These are phyloP conservation scores for Yamadazyma kanchanaburiensis DNA, from an alignment of 1,139 yeast species.

Conservation along the genomic window DNA sequence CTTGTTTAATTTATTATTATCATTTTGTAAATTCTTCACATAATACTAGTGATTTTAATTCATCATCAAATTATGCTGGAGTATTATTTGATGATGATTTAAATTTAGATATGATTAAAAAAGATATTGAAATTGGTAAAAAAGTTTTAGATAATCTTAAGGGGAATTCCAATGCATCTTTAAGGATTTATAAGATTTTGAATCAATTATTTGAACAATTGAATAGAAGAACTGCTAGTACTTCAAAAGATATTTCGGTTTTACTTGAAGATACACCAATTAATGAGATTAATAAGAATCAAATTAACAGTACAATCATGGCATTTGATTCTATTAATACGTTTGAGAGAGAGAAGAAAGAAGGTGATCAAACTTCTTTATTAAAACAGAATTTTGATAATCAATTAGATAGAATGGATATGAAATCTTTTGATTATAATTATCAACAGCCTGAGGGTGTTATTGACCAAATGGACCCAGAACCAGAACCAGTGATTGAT, in stretches of 20 bases:
- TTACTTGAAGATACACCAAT: constrained; percentile 7
- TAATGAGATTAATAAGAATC: constrained; percentile 10
- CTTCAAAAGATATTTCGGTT: constrained; percentile 23
- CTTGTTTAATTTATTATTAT: constrained; percentile 79
- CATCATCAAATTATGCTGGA: constrained; percentile 41
- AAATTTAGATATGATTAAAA: constrained; percentile 63
- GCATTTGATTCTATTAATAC: constrained; percentile 36
- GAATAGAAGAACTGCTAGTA: constrained; percentile 59
- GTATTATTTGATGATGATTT: constrained; percentile 56
- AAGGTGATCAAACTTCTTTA: constrained; percentile 4
- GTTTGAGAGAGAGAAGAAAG: constrained; percentile 7
- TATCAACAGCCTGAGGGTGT: no score
- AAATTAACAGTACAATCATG: constrained; percentile 26
- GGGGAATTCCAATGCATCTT: constrained; percentile 73
- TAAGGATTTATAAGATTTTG: constrained; percentile 73
- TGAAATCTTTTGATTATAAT: constrained; percentile 2
- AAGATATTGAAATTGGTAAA: constrained; percentile 81
- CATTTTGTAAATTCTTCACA: constrained; percentile 57
- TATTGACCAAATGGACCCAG: no score
- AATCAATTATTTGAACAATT: constrained; percentile 80
- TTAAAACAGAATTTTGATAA: constrained; percentile 8
- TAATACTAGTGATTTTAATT: constrained; percentile 17
- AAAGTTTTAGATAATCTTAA: constrained; percentile 68
- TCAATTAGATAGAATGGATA: constrained; percentile 8
- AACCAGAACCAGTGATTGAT: no score